Conservation (phyloP, 148 eudicot genomes). For the Polygonum maritimum region DNA sequence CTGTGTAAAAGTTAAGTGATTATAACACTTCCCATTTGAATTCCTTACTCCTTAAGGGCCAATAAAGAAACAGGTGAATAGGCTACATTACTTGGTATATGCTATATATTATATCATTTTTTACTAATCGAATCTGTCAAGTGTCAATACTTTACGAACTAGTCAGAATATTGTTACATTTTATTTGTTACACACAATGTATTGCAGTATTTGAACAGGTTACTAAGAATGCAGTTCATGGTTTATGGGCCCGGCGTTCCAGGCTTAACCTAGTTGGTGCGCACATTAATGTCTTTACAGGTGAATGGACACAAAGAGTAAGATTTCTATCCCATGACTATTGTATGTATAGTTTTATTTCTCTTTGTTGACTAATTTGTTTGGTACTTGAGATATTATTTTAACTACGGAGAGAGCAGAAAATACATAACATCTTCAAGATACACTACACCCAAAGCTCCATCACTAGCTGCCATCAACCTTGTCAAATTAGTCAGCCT, state of each 20-base stretch:
- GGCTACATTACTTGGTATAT: not conserved
- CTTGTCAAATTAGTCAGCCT: not conserved
- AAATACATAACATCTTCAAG: not conserved
- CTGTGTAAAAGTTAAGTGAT: not conserved
- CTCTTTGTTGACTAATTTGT: not conserved
- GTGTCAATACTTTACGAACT: not conserved
- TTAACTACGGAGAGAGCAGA: not conserved
- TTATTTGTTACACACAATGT: constrained; percentile 3
- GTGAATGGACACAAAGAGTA: constrained; percentile 99
- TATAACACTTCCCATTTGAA: not conserved
- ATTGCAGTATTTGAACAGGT: constrained; percentile 92
- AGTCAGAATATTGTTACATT: not conserved
- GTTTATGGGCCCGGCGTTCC: constrained; percentile 95
- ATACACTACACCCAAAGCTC: not conserved
- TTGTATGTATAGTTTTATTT: not conserved
- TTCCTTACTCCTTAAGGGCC: not conserved
- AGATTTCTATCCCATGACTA: not conserved
- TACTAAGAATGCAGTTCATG: constrained; percentile 98
- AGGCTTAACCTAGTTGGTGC: constrained; percentile 86
- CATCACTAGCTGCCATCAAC: not conserved
- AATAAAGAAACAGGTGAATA: not conserved
- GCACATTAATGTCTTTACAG: constrained; percentile 91
- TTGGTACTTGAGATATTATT: not conserved
- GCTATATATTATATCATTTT: not conserved
- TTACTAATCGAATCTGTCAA: not conserved